Evolutionary conservation across 345 rosid genomes (phyloP), one percentile per base, ranked within the genome.

Genomic region (Citrus cavaleriei): DNA sequence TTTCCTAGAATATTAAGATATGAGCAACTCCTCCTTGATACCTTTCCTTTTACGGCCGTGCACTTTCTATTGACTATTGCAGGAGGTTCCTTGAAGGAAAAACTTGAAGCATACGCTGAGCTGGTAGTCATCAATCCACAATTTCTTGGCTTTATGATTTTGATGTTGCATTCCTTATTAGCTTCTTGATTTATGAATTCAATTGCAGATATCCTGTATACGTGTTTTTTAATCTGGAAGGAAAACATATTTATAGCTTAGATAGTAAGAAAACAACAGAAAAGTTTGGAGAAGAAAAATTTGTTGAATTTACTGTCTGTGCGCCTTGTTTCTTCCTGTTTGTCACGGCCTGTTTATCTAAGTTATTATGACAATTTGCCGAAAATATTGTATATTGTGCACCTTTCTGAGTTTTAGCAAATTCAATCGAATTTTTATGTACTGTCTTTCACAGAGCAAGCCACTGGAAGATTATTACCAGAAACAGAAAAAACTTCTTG

Each of bases 391-490:
- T 42, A 22, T 69, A n/a, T 68, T 10, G 21, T n/a, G 27, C 30
- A 40, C 24, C 32, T 69, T 42, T 40, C 58, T 69, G 13, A 8
- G 27, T 7, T 68, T 55, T 22, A 28, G 24, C 22, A 60, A 55
- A 62, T 3, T 10, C 72, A 24, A 69, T 67, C 0, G 38, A 35
- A 4, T 68, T 24, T 6, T 10, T 49, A 27, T 70, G 13, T 70
- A 6, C 51, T 12, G 8, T 21, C 57, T 73, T 24, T 55, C n/a
- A 21, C 71, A 87, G 85, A 75, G 84, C n/a, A 80, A 83, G 78
- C 83, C 80, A 40, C 27, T 83, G 73, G 88, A 85, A 80, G 90
- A 83, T 49, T 83, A 87, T 77, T 85, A 87, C 65, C 70, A 77
- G 76, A 78, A 76, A 57, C 90, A 83, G 65, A 78, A 66, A 61